Percentiles rank a stretch among this genome's conserved stretches.
Conservation (phyloP, 2,329 filamentous ascomycete species). For the Aciculosporium take region DNA sequence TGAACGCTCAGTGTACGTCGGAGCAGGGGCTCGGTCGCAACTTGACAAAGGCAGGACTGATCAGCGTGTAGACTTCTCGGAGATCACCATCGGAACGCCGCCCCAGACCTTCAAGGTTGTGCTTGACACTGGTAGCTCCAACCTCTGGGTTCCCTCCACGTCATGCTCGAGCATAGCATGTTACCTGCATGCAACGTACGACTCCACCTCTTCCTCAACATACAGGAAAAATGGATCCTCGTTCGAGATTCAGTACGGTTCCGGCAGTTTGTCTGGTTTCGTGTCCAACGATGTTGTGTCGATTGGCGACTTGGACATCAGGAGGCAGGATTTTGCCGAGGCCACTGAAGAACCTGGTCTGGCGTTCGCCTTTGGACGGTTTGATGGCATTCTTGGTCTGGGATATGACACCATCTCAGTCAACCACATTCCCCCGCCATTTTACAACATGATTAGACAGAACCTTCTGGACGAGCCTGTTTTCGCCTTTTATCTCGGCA, state of each 20-base stretch:
- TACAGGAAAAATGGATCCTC: slow-evolving; percentile 88
- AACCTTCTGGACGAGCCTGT: slow-evolving; percentile 79
- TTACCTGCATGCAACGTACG: slow-evolving; percentile 95
- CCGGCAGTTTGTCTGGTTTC: slow-evolving; percentile 83
- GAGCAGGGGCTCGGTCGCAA: background rate
- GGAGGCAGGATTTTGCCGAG: slow-evolving; percentile 90
- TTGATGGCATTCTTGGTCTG: slow-evolving; percentile 91
- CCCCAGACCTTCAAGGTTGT: slow-evolving; percentile 97
- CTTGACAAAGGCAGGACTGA: background rate
- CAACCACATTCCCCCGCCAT: slow-evolving; percentile 84
- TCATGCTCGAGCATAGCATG: slow-evolving; percentile 92
- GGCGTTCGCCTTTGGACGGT: slow-evolving; percentile 93
- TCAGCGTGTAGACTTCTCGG: slow-evolving; percentile 65
- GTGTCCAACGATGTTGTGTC: slow-evolving; percentile 75
- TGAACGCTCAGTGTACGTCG: slow-evolving; percentile 90
- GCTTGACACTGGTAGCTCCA: slow-evolving; percentile 95
- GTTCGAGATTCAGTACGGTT: slow-evolving; percentile 92
- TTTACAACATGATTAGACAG: slow-evolving; percentile 92
- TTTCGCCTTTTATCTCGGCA: slow-evolving; percentile 91
- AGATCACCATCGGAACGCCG: slow-evolving; percentile 83
- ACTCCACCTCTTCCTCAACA: slow-evolving; percentile 74
- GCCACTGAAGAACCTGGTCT: slow-evolving; percentile 90
- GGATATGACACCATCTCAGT: slow-evolving; percentile 96
- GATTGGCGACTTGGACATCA: slow-evolving; percentile 80
- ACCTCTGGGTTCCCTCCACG: slow-evolving; percentile 91